phyloP scores from a whole-genome alignment of 129 eudicot genomes.

The Helianthus tuberosus region DNA sequence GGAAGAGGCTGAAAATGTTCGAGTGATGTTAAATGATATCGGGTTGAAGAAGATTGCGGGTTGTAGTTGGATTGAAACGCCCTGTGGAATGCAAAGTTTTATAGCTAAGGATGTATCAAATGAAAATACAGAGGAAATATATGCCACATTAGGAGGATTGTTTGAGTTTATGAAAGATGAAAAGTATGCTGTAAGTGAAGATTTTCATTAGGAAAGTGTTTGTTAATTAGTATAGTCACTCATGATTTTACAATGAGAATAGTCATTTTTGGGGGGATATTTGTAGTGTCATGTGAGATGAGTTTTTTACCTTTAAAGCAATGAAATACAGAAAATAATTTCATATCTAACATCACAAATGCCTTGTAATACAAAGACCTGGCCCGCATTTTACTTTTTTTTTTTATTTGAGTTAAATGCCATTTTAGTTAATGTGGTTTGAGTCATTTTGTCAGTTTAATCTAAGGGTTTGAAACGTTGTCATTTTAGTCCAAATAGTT shows the following conservation, averaged over 20 bases:
- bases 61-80: constrained; percentile 59
- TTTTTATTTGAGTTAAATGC: too few relatives aligned
- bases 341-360: background rate
- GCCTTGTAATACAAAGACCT: background rate
- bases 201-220: constrained; percentile 35
- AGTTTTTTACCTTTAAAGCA: background rate
- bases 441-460: too few relatives aligned
- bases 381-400: background rate
- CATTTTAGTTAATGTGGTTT: too few relatives aligned
- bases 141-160: constrained; percentile 36
- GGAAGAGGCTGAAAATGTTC: constrained; percentile 65
- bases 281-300: background rate
- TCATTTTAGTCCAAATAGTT: too few relatives aligned
- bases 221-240: constrained; percentile 21
- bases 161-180: constrained; percentile 39
- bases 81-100: constrained; percentile 48
- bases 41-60: constrained; percentile 78
- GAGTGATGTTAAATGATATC: constrained; percentile 41
- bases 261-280: background rate
- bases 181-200: constrained; percentile 38
- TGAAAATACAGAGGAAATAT: constrained; percentile 41
- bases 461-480: too few relatives aligned
- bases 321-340: background rate
- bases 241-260: constrained; percentile 1
- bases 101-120: constrained; percentile 44